Evolutionary conservation across 805 yeast species (phyloP).

Genomic region (Kodamaea jinghongensis): DNA sequence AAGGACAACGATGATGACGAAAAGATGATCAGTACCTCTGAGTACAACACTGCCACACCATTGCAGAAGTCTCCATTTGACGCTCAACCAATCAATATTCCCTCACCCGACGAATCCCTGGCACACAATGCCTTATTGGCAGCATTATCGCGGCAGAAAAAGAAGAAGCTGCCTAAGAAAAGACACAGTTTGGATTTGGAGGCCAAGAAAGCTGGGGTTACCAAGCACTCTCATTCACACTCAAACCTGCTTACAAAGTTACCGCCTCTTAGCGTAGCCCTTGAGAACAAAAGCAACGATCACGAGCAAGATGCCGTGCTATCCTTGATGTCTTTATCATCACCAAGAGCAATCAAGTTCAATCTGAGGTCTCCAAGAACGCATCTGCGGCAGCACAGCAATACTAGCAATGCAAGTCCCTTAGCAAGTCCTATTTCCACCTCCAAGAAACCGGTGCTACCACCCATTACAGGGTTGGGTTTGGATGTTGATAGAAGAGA

Average conservation of each 20-base stretch:
- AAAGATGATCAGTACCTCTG: slow-evolving; percentile 7
- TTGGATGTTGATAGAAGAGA: slow-evolving; percentile 7
- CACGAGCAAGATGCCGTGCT: slow-evolving; percentile 55
- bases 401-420: slow-evolving; percentile 11
- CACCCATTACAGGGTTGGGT: slow-evolving; percentile 11
- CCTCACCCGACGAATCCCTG: slow-evolving; percentile 39
- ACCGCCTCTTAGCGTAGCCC: slow-evolving; percentile 31
- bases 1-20: slow-evolving; percentile 7
- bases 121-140: slow-evolving; percentile 46
- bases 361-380: slow-evolving; percentile 5
- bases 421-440: slow-evolving; percentile 11
- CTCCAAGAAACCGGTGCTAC: slow-evolving; percentile 7
- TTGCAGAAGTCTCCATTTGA: slow-evolving; percentile 14
- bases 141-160: slow-evolving; percentile 33
- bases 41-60: slow-evolving; percentile 6
- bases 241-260: slow-evolving; percentile 12
- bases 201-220: slow-evolving; percentile 3
- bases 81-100: slow-evolving; percentile 14
- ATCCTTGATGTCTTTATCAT: slow-evolving; percentile 54
- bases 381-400: slow-evolving; percentile 11
- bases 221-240: neutral
- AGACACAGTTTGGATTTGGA: slow-evolving; percentile 7
- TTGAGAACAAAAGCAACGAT: slow-evolving; percentile 18
- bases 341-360: slow-evolving; percentile 38
- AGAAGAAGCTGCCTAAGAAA: slow-evolving; percentile 20